Evolutionary conservation across 2,329 filamentous ascomycete species (phyloP).

Genomic region (Lasiodiplodia hormozganensis): DNA sequence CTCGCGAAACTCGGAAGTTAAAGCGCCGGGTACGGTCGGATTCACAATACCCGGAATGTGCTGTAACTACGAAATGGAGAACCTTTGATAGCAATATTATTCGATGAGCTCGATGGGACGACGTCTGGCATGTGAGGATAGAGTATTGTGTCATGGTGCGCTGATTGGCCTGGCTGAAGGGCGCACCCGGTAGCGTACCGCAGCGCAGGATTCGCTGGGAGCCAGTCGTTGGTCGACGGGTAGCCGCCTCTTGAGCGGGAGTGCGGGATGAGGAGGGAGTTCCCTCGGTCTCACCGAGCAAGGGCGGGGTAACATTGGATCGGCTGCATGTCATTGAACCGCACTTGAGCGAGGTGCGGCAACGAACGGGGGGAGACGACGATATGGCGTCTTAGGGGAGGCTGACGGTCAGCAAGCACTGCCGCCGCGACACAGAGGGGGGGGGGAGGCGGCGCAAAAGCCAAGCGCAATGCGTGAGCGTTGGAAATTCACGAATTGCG

Average conservation of each 20-base stretch:
- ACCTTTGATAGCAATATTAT: constrained; percentile 23
- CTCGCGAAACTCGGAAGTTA: constrained; percentile 24
- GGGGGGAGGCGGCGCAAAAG: background rate
- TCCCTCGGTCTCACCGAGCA: background rate
- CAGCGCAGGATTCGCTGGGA: background rate
- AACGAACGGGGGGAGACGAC: background rate
- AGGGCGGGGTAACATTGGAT: constrained; percentile 5
- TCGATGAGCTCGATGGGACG: background rate
- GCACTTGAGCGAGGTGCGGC: background rate
- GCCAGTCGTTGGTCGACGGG: constrained; percentile 10
- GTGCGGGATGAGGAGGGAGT: background rate
- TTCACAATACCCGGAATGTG: constrained; percentile 23
- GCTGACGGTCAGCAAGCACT: background rate
- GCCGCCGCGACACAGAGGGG: background rate
- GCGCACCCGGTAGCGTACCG: constrained; percentile 6
- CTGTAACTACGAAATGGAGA: constrained; percentile 29
- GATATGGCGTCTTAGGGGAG: background rate
- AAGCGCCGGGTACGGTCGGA: constrained; percentile 15
- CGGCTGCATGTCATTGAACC: constrained; percentile 12
- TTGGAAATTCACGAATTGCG: background rate
- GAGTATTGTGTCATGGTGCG: background rate
- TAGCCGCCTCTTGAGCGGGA: background rate
- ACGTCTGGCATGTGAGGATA: background rate
- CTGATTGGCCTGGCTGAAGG: background rate
- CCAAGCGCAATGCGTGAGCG: background rate